Evolutionary conservation across 768 basidiomycete species (phyloP), one percentile per base, ranked within the genome.

Genomic region (Boletales sp.): DNA sequence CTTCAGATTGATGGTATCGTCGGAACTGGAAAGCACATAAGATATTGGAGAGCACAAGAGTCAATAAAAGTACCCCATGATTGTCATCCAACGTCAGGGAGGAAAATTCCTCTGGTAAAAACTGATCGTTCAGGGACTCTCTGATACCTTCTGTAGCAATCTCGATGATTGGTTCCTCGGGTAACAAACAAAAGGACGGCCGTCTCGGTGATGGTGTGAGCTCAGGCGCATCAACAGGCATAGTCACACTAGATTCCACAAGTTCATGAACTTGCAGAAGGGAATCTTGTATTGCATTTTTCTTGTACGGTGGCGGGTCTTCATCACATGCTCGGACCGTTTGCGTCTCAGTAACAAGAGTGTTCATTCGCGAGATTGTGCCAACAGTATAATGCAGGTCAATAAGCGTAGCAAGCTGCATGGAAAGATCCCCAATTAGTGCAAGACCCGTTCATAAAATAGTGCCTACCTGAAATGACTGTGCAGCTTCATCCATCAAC

Each of bases 1-100:
- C 62, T 14, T 81, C 74, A 1, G 77, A 77, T 45, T 77, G 77
- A 50, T 79, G 77, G 51, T 78, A 79, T 46, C 74, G 69, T 40
- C 66, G 69, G 47, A 78, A 80, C 79, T 80, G 24, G 17, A 8
- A 24, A 44, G 46, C 7, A 27, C 9, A 21, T 64, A 19, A 64
- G 59, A 31, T 17, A 3, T 4, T 7, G 39, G n/a, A 5, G 15
- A 9, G n/a, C 18, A 18, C n/a, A 34, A n/a, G 13, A 13, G 19
- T 4, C 7, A 14, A 21, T 30, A 14, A 24, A 14, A 21, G 30
- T 63, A 74, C 73, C 48, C 74, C 73, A 43, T 68, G 69, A 50
- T 71, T 60, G 15, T 65, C 55, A 37, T 59, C 59, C 36, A 66
- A 36, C 38, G 40, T 51, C 48, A 43, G 52, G 9, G 49, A 62